Conservation (phyloP, 345 rosid genomes). For the Gossypium turneri region DNA sequence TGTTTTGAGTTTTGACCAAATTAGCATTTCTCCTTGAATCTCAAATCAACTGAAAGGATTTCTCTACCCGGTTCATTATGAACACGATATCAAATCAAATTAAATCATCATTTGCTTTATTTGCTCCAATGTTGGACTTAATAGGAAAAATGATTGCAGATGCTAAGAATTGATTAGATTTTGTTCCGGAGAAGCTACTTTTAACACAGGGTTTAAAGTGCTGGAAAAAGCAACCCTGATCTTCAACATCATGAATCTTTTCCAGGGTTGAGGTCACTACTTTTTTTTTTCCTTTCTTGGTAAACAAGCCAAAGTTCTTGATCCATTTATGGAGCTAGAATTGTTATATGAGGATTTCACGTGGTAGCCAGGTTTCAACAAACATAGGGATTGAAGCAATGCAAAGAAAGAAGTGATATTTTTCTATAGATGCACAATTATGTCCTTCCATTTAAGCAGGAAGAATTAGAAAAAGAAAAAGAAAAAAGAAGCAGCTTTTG, state of each 20-base stretch:
- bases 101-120: not conserved
- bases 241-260: slow-evolving; percentile 16
- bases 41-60: slow-evolving; percentile 17
- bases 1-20: slow-evolving; percentile 34
- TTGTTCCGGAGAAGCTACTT: slow-evolving; percentile 10
- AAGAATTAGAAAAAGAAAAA: too few species aligned
- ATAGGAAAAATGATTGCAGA: too few species aligned
- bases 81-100: slow-evolving; percentile 20
- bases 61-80: slow-evolving; percentile 18
- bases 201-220: slow-evolving; percentile 22
- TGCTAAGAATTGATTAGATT: too few species aligned
- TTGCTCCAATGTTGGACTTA: too few species aligned
- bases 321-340: not conserved
- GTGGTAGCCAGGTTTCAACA: slow-evolving; percentile 25
- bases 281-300: slow-evolving; percentile 1
- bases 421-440: slow-evolving; percentile 14
- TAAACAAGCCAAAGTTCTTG: too few species aligned
- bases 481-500: not conserved
- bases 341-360: slow-evolving; percentile 22
- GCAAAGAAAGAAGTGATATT: not conserved
- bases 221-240: not conserved
- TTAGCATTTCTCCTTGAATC: not conserved
- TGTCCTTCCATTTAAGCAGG: slow-evolving; percentile 7
- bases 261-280: slow-evolving; percentile 1
- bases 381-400: slow-evolving; percentile 24